Percentiles rank a stretch among this genome's conserved stretches.
Evolutionary conservation across 2,329 filamentous ascomycete species (phyloP).

Genomic region (Colletotrichum cordylinicola): DNA sequence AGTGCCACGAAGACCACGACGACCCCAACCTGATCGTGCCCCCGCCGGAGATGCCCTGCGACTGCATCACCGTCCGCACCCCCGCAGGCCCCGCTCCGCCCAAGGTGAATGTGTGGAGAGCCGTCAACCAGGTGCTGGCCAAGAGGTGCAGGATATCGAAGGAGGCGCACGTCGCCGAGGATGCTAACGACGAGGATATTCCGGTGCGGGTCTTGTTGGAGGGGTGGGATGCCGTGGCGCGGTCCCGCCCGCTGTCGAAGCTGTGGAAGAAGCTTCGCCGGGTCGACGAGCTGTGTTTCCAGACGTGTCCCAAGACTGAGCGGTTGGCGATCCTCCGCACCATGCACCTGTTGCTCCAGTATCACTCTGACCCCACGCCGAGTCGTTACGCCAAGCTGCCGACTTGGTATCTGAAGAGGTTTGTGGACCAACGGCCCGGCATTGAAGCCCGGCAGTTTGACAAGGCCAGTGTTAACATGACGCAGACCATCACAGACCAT

Average conservation of each 20-base stretch:
- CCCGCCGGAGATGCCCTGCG: neutral
- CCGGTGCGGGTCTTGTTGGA: constrained; percentile 29
- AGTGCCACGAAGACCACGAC: neutral
- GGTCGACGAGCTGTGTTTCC: constrained; percentile 29
- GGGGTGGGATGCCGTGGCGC: constrained; percentile 33
- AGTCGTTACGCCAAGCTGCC: constrained; percentile 26
- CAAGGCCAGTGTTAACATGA: neutral
- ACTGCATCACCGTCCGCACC: neutral
- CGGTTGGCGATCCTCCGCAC: constrained; percentile 28
- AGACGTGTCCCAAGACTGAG: constrained; percentile 22
- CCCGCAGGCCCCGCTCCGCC: neutral
- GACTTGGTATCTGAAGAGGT: constrained; percentile 32
- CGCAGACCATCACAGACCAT: constrained; percentile 31
- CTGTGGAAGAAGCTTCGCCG: constrained; percentile 31
- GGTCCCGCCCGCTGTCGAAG: constrained; percentile 27
- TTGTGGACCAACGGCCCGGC: neutral
- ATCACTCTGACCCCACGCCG: constrained; percentile 29
- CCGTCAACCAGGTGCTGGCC: constrained; percentile 27
- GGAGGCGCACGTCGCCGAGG: constrained; percentile 21
- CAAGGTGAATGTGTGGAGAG: constrained; percentile 28
- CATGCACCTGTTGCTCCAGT: constrained; percentile 30
- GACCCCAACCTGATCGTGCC: constrained; percentile 6
- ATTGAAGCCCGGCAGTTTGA: neutral
- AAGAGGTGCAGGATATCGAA: constrained; percentile 16
- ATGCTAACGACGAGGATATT: constrained; percentile 28